Evolutionary conservation across 1,284 basidiomycete species (phyloP).

Genomic region (Puccinia coronata): DNA sequence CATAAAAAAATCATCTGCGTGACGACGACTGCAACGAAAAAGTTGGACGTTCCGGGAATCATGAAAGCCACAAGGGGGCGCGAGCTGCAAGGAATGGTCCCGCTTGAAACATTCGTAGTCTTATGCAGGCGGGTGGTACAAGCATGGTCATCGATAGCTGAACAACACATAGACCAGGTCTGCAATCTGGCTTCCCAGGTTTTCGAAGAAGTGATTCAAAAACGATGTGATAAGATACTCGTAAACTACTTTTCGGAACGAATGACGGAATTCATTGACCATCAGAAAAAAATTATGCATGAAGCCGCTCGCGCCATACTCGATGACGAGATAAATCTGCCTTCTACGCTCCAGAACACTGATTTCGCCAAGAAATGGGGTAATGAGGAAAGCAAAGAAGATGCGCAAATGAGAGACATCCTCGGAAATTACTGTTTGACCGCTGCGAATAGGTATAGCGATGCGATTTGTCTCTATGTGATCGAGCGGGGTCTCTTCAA

Average conservation of each 20-base stretch:
- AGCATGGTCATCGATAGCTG: neutral
- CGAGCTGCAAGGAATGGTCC: conserved; percentile 7
- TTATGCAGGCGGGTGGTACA: neutral
- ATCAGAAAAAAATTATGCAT: neutral
- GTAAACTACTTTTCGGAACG: neutral
- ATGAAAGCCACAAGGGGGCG: conserved; percentile 6
- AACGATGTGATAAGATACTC: neutral
- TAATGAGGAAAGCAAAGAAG: neutral
- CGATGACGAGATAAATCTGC: neutral
- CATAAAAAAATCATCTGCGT: neutral
- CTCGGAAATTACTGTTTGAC: neutral
- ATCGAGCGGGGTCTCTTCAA: neutral
- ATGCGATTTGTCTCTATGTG: conserved; percentile 7
- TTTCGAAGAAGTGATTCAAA: neutral
- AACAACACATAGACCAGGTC: neutral
- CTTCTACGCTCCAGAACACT: neutral
- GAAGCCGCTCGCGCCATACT: neutral
- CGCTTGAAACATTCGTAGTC: neutral
- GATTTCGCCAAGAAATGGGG: neutral
- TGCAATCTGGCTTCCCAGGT: neutral
- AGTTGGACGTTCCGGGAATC: neutral
- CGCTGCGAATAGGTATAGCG: neutral
- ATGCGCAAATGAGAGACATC: neutral
- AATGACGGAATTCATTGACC: neutral
- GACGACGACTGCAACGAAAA: neutral